Conservation (phyloP, 2,329 filamentous ascomycete species). For the Lecanicillium sp. region DNA sequence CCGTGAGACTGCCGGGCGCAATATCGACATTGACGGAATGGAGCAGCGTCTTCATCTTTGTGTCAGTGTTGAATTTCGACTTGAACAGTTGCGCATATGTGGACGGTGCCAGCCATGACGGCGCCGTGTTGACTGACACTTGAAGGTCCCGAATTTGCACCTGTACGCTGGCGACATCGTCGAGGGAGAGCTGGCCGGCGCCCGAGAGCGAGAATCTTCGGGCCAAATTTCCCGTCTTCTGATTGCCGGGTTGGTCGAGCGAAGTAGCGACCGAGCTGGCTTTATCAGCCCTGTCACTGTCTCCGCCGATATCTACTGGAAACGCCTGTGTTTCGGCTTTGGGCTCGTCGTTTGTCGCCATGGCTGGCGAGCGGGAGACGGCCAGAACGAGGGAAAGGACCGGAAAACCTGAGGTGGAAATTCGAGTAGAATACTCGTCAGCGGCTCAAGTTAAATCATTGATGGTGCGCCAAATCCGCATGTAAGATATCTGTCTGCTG, state of each 20-base stretch:
- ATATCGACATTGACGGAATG: slow-evolving; percentile 59
- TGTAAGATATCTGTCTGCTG: too few species aligned
- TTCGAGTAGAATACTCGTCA: too few species aligned
- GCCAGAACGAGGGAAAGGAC: too few species aligned
- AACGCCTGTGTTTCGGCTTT: neutral
- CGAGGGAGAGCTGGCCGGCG: slow-evolving; percentile 35
- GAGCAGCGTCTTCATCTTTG: slow-evolving; percentile 48
- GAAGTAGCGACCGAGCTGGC: slow-evolving; percentile 20
- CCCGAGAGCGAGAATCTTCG: slow-evolving; percentile 26
- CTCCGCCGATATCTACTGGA: neutral
- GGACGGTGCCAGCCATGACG: slow-evolving; percentile 43
- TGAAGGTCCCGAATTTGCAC: slow-evolving; percentile 48
- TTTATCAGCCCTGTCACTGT: slow-evolving; percentile 18
- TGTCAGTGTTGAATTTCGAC: slow-evolving; percentile 30
- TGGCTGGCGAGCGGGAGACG: neutral
- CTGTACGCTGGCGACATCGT: slow-evolving; percentile 50
- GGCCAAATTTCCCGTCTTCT: slow-evolving; percentile 13
- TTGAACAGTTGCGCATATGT: slow-evolving; percentile 39
- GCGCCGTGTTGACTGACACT: slow-evolving; percentile 53
- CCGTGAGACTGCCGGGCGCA: slow-evolving; percentile 60
- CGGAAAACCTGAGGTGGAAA: too few species aligned
- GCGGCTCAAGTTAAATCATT: too few species aligned
- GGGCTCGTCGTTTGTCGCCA: slow-evolving; percentile 1
- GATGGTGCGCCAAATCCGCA: too few species aligned
- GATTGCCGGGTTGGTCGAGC: slow-evolving; percentile 12